Evolutionary conservation across 192 early-diverging fungal species (phyloP).

Genomic region (Chytriomyces sp.): DNA sequence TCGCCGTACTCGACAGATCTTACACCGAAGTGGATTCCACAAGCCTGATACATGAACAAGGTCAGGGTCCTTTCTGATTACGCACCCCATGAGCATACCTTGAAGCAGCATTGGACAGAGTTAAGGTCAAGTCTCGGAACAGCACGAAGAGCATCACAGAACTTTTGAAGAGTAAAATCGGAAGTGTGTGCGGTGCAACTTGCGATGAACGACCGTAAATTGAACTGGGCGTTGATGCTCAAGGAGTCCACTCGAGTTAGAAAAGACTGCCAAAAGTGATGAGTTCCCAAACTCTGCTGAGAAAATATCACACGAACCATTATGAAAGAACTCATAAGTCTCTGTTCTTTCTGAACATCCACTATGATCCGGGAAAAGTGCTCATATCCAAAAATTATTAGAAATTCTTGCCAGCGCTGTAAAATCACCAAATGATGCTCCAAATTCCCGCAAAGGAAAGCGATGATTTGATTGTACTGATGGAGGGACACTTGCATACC

Average conservation of each 20-base stretch:
- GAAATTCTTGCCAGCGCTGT: constrained; percentile 21
- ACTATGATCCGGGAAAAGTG: constrained; percentile 21
- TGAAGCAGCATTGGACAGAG: constrained; percentile 19
- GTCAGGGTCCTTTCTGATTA: neutral
- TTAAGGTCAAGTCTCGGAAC: constrained; percentile 21
- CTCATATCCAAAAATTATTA: constrained; percentile 8
- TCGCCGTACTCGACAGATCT: constrained; percentile 25
- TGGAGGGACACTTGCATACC: constrained; percentile 8
- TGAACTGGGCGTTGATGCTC: constrained; percentile 20
- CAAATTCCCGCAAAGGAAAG: constrained; percentile 8
- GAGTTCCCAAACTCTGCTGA: too few relatives aligned
- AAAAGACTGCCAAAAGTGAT: constrained; percentile 15
- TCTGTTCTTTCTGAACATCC: constrained; percentile 12
- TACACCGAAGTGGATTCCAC: constrained; percentile 19
- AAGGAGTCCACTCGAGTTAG: constrained; percentile 15
- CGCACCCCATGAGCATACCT: neutral
- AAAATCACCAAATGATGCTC: constrained; percentile 3
- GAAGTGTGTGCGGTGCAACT: constrained; percentile 12
- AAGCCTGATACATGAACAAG: constrained; percentile 1
- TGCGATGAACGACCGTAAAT: constrained; percentile 23
- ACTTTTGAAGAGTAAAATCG: constrained; percentile 16
- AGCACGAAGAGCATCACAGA: constrained; percentile 7
- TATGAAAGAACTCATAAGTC: neutral
- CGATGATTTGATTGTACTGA: constrained; percentile 15
- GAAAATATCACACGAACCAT: neutral